Base-by-base conservation (phyloP, 2,329 filamentous ascomycete genomes). In the Penicillium sp. region DNA sequence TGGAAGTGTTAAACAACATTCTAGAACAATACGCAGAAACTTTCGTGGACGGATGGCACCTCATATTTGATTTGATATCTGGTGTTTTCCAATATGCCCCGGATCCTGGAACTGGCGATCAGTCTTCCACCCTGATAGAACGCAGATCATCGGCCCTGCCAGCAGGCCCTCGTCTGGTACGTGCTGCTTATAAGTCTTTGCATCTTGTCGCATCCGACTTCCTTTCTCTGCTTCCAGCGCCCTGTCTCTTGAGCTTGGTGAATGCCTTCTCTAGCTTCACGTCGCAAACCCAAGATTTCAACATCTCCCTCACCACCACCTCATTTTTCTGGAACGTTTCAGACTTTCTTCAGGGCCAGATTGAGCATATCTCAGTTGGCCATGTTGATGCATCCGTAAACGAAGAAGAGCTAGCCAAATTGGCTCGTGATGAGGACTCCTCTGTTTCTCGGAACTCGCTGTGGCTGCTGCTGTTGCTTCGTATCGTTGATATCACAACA, bases 121-220 rank as follows among this genome's bases (percentile, higher is more conserved):
- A 48, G 33, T 28, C 57, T 26, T 51, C 40, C 40, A 45, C 53
- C 26, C 47, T 50, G 36, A 58, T 58, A 26, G 53, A 56, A 44
- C 60, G 61, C 47, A 64, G 63, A 36, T 58, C 57, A 38, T 61
- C 61, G 25, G 60, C 69, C 30, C 60, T 67, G 44, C 66, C 72
- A 31, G 72, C 70, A 46, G 93, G 91, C 12, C 81, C 86, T 42
- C 88, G 87, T 61, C 82, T 97, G 22, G 89, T 96, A 49, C 84
- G 91, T 58, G 88, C 90, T 16, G 89, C 93, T 0, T 99, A 99
- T 71, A 88, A 85, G 61, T 96, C 92, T 2, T 79, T 96, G 12
- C 91, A 97, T 70, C 84, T 99, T 3, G 88, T 99, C 43, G 96
- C 92, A 72, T 97, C 94, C 0, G 94, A 99, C 72, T 99, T 99